Evolutionary conservation across 228 moss, liverwort and hornwort species (phyloP).

Genomic region (Sphagnum magellanicum): DNA sequence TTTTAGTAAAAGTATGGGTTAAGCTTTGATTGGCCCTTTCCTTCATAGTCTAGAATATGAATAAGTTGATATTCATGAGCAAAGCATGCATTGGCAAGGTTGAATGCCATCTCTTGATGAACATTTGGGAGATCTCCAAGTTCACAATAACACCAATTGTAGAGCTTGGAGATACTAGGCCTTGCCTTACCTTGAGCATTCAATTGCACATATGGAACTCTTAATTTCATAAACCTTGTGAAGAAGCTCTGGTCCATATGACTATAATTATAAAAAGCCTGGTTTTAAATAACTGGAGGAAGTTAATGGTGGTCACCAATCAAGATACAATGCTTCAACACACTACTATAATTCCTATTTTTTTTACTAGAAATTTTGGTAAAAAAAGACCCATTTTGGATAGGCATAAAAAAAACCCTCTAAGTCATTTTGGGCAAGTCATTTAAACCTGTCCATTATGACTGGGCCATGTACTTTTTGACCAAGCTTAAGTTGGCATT

Average conservation of each 20-base stretch:
- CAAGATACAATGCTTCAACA: conserved; percentile 89
- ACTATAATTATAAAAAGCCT: conserved; percentile 95
- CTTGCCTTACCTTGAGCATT: conserved; percentile 98
- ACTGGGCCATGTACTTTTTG: no score
- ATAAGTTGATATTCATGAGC: conserved; percentile 85
- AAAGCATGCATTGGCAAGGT: conserved; percentile 82
- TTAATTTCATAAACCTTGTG: conserved; percentile 89
- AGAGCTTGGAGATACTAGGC: conserved; percentile 89
- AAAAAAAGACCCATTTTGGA: no score
- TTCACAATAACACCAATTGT: conserved; percentile 92
- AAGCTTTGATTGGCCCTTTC: conserved; percentile 85
- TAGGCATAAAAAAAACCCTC: no score
- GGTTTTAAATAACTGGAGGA: conserved; percentile 95
- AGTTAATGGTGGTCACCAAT: conserved; percentile 99
- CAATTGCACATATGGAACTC: conserved; percentile 89
- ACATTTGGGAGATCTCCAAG: conserved; percentile 91
- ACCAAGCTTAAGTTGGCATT: no score
- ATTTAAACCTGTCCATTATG: no score
- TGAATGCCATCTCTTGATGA: conserved; percentile 54
- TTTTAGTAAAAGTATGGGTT: conserved; percentile 92
- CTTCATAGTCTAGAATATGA: conserved; percentile 85
- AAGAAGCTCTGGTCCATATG: conserved; percentile 99
- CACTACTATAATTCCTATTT: no score
- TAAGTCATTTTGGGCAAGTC: no score
- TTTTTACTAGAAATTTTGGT: no score